These are phyloP conservation scores for Cystobasidiaceae sp. DNA, from an alignment of 1,284 basidiomycete species.

Conservation along the genomic window DNA sequence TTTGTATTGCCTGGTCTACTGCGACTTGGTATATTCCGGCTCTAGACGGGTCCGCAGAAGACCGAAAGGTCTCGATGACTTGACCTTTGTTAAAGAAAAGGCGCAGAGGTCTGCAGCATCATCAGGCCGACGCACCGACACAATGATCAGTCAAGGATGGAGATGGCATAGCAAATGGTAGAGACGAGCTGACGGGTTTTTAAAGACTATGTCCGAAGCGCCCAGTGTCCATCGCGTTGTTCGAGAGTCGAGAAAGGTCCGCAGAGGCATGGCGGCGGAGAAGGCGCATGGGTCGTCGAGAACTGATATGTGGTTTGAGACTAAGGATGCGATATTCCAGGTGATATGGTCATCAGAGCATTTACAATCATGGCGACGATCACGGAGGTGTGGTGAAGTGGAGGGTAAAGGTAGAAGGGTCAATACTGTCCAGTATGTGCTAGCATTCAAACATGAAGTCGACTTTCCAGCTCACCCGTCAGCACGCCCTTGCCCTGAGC, in stretches of 20 bases:
- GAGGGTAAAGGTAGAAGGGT: too few relatives aligned
- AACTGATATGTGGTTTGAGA: conserved; percentile 29
- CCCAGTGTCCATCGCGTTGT: conserved; percentile 78
- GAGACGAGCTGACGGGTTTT: conserved; percentile 57
- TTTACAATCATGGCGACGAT: too few relatives aligned
- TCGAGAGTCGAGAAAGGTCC: conserved; percentile 49
- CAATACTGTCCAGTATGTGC: too few relatives aligned
- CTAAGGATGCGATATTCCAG: not conserved
- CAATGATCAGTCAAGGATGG: not conserved
- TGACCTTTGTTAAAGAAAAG: conserved; percentile 85
- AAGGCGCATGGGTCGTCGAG: conserved; percentile 42
- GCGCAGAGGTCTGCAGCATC: conserved; percentile 43
- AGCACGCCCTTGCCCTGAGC: conserved; percentile 12
- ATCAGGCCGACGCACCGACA: not conserved
- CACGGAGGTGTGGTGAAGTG: too few relatives aligned
- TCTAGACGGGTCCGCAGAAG: conserved; percentile 44
- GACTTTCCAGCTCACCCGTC: conserved; percentile 1
- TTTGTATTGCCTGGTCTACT: conserved; percentile 54
- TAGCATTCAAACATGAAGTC: too few relatives aligned
- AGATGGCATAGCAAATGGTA: not conserved
- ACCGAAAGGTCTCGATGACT: conserved; percentile 87
- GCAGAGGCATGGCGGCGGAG: conserved; percentile 35
- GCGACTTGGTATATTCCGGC: conserved; percentile 84
- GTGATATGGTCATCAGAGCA: not conserved
- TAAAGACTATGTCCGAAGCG: conserved; percentile 93